Conservation (phyloP, 2,329 filamentous ascomycete species). For the Trichophyton verrucosum region DNA sequence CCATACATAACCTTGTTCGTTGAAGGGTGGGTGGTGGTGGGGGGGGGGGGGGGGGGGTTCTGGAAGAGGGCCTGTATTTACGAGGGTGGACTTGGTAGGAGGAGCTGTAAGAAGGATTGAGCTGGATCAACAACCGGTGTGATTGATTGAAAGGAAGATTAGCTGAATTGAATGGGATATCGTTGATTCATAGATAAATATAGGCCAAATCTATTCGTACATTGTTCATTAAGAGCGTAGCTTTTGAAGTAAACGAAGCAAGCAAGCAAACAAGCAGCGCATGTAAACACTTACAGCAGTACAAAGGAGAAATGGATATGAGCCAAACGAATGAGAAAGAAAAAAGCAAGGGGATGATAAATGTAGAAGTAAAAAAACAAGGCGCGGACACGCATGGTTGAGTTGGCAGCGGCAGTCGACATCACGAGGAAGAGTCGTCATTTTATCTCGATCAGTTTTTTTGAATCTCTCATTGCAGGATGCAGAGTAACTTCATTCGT, state of each 20-base stretch:
- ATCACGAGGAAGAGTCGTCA: too few relatives aligned
- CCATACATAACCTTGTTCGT: neutral
- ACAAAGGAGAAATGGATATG: slow-evolving; percentile 2
- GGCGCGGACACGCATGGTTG: neutral
- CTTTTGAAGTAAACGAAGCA: neutral
- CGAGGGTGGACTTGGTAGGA: neutral
- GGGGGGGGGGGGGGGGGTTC: neutral
- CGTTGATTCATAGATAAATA: slow-evolving; percentile 3
- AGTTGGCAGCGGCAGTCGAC: neutral
- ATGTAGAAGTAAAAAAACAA: neutral
- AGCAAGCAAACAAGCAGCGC: neutral
- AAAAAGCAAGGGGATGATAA: neutral
- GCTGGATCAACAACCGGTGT: too few relatives aligned
- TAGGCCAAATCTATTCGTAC: slow-evolving; percentile 4
- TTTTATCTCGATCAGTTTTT: too few relatives aligned
- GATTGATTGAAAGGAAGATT: neutral
- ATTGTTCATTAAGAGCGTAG: slow-evolving; percentile 5
- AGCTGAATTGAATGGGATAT: neutral
- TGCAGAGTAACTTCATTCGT: neutral
- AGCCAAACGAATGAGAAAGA: neutral
- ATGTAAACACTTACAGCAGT: slow-evolving; percentile 2
- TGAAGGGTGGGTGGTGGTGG: neutral
- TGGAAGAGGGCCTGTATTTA: neutral
- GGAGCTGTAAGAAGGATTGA: too few relatives aligned
- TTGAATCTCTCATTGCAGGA: neutral